Conservation (phyloP, 169 alveolate genomes). For the Plasmodium knowlesi region DNA sequence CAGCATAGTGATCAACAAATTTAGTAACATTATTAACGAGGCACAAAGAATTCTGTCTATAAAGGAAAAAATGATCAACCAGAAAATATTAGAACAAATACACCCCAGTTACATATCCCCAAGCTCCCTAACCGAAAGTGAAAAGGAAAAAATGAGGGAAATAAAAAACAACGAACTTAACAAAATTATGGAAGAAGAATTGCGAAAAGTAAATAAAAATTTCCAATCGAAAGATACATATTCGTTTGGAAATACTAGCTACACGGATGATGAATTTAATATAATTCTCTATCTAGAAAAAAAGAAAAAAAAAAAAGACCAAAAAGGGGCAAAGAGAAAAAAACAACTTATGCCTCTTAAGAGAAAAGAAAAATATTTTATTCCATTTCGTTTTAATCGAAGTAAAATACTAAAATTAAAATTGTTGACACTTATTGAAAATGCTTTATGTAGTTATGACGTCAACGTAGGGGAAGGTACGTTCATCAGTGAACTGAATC, state of each 20-base stretch:
- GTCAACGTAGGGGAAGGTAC: not conserved
- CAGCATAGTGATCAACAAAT: constrained; percentile 18
- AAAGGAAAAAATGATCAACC: constrained; percentile 39
- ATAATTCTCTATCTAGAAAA: constrained; percentile 46
- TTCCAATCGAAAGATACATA: not conserved
- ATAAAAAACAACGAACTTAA: constrained; percentile 34
- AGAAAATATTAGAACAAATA: constrained; percentile 9
- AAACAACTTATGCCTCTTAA: not conserved
- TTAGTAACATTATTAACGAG: constrained; percentile 21
- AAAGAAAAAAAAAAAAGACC: constrained; percentile 32
- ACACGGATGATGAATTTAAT: constrained; percentile 53
- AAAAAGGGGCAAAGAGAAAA: not conserved
- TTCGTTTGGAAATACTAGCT: not conserved
- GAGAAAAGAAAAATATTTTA: not conserved
- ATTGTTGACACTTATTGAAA: constrained; percentile 34
- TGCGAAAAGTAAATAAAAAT: not conserved
- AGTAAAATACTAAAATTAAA: constrained; percentile 20
- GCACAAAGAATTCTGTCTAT: constrained; percentile 13
- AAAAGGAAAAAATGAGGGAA: constrained; percentile 43
- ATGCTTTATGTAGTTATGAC: constrained; percentile 26
- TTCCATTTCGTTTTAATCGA: constrained; percentile 8
- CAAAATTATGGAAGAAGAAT: constrained; percentile 53
- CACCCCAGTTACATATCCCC: constrained; percentile 8
- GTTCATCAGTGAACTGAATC: not conserved
- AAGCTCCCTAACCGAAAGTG: constrained; percentile 17